Percentiles rank a stretch among this genome's conserved stretches.
Conservation (phyloP, 1,284 basidiomycete species). For the Tilletia setariae region DNA sequence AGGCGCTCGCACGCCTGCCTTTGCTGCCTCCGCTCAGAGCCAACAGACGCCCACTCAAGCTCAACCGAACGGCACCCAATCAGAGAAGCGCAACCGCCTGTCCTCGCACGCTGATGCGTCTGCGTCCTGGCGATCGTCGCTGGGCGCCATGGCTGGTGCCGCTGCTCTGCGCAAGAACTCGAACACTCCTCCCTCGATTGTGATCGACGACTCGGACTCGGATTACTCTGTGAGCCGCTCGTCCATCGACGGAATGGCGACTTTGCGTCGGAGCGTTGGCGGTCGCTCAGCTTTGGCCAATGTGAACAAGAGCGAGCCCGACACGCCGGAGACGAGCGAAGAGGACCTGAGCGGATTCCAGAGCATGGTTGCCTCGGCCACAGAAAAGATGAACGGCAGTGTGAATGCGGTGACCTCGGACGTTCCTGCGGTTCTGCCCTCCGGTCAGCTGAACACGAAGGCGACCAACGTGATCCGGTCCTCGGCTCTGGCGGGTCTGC, state of each 20-base stretch:
- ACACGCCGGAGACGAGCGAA: constrained; percentile 47
- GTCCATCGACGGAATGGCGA: constrained; percentile 19
- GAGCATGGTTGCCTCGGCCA: not conserved
- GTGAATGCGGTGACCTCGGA: not conserved
- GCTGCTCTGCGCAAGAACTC: constrained; percentile 14
- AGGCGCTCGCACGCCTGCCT: not conserved
- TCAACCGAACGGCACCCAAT: not conserved
- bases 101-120: constrained; percentile 28
- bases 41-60: not conserved
- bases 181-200: constrained; percentile 38
- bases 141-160: constrained; percentile 1
- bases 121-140: constrained; percentile 32
- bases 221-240: constrained; percentile 30
- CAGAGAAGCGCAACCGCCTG: constrained; percentile 2
- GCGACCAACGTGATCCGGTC: constrained; percentile 21
- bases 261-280: not conserved
- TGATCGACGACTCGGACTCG: constrained; percentile 43
- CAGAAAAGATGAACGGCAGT: not conserved
- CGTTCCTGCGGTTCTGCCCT: constrained; percentile 8
- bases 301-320: constrained; percentile 26
- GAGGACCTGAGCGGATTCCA: constrained; percentile 29
- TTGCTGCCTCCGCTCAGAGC: too few relatives aligned
- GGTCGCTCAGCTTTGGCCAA: not conserved
- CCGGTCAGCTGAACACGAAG: constrained; percentile 24
- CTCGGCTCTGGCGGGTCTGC: constrained; percentile 14